Percentiles rank a stretch among this genome's conserved stretches.
phyloP scores from a whole-genome alignment of 306 rosid genomes.

The Vachellia collinsii region DNA sequence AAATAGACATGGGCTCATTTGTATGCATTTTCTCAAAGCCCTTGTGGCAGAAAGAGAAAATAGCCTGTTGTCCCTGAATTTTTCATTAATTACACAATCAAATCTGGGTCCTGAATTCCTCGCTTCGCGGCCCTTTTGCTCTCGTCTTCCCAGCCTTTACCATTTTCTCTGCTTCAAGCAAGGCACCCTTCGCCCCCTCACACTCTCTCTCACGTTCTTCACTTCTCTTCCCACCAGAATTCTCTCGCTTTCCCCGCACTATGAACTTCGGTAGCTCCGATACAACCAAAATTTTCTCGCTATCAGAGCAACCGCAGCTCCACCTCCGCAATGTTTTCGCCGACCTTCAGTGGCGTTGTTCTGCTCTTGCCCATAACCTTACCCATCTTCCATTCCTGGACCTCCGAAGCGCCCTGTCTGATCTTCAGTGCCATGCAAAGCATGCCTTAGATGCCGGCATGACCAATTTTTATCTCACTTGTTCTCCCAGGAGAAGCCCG shows the following conservation, averaged over 20 bases:
- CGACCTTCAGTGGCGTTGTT: slow-evolving; percentile 53
- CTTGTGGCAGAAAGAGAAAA: too few relatives aligned
- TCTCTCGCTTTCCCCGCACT: not conserved
- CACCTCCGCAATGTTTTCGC: slow-evolving; percentile 45
- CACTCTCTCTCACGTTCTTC: not conserved
- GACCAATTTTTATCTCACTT: slow-evolving; percentile 31
- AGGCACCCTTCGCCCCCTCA: not conserved
- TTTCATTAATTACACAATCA: not conserved
- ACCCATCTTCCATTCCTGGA: slow-evolving; percentile 43
- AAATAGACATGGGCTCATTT: too few relatives aligned
- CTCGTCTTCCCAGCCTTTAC: not conserved
- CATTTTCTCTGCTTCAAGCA: not conserved
- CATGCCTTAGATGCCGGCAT: slow-evolving; percentile 36
- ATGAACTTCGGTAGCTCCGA: slow-evolving; percentile 47
- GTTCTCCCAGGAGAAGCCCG: slow-evolving; percentile 31
- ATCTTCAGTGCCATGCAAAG: slow-evolving; percentile 47
- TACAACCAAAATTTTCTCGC: slow-evolving; percentile 30
- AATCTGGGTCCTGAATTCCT: not conserved
- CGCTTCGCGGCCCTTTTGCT: not conserved
- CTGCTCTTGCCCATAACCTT: slow-evolving; percentile 45
- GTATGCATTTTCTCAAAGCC: too few relatives aligned
- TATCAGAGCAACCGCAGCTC: slow-evolving; percentile 41
- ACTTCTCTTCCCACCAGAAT: not conserved
- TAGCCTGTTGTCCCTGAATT: not conserved
- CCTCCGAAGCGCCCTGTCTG: slow-evolving; percentile 43